Conservation (phyloP, 805 yeast genomes). For the Tetrapisispora arboricola region DNA sequence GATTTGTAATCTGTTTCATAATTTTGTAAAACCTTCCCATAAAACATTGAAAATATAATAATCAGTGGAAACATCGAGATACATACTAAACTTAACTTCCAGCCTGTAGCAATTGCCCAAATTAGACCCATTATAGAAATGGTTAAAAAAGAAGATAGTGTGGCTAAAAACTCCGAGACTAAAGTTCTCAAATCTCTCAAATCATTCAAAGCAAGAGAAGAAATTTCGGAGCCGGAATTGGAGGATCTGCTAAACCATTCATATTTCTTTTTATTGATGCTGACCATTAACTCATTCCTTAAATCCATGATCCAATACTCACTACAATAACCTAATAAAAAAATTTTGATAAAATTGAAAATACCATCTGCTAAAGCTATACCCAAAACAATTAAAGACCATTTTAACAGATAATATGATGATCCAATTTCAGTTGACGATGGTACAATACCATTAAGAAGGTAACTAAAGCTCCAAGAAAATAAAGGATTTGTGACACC, state of each 20-base stretch:
- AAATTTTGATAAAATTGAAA: conserved; percentile 41
- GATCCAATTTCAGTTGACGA: conserved; percentile 26
- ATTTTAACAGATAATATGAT: conserved; percentile 33
- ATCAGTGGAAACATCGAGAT: conserved; percentile 64
- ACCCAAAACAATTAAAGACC: conserved; percentile 59
- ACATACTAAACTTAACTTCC: conserved; percentile 83
- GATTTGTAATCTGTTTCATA: conserved; percentile 55
- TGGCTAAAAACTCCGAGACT: conserved; percentile 51
- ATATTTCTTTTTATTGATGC: conserved; percentile 42
- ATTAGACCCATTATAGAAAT: conserved; percentile 50
- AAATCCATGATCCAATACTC: conserved; percentile 57
- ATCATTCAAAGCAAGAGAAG: conserved; percentile 70
- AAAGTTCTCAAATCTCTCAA: conserved; percentile 63
- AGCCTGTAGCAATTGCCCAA: conserved; percentile 74
- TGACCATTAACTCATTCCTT: conserved; percentile 39
- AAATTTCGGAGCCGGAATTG: conserved; percentile 40
- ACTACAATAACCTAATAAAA: conserved; percentile 44
- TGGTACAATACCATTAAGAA: conserved; percentile 56
- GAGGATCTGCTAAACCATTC: conserved; percentile 39
- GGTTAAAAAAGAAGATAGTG: conserved; percentile 41
- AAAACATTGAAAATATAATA: conserved; percentile 39
- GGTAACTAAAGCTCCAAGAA: conserved; percentile 63
- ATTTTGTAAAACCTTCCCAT: conserved; percentile 40
- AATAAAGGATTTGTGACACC: conserved; percentile 69
- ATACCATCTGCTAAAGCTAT: conserved; percentile 58